phyloP scores from a whole-genome alignment of 768 basidiomycete species.

The Psilocybe sp. region DNA sequence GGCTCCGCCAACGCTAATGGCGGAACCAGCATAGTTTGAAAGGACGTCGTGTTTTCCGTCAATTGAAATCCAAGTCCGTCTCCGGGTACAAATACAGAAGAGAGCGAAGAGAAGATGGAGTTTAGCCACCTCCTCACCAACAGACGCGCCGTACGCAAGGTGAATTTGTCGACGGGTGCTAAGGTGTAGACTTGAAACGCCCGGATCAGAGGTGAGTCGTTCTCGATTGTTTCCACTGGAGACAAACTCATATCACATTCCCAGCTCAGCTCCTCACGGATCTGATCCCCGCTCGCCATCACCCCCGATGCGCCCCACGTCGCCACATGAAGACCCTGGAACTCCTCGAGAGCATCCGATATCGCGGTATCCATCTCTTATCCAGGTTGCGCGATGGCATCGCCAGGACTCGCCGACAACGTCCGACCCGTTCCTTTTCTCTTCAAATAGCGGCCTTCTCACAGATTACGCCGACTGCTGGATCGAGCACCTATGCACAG shows the following conservation, averaged over 20 bases:
- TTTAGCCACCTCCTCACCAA: conserved; percentile 56
- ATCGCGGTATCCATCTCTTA: too few species aligned
- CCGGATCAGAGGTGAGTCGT: conserved; percentile 60
- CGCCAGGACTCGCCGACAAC: too few species aligned
- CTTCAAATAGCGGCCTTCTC: too few species aligned
- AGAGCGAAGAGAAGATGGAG: neutral
- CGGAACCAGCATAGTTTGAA: conserved; percentile 53
- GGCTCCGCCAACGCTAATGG: conserved; percentile 36
- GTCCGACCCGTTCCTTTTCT: too few species aligned
- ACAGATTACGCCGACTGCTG: too few species aligned
- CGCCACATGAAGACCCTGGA: too few species aligned
- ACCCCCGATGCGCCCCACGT: conserved; percentile 55
- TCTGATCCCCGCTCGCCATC: conserved; percentile 60
- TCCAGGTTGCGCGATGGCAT: too few species aligned
- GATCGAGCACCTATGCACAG: too few species aligned
- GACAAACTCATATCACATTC: neutral
- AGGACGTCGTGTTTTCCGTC: conserved; percentile 42
- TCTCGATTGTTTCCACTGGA: neutral
- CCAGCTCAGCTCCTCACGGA: conserved; percentile 51
- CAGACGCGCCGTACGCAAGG: conserved; percentile 51
- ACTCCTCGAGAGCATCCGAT: too few species aligned
- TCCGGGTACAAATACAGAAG: too few species aligned
- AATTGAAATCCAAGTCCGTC: conserved; percentile 14
- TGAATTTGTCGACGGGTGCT: conserved; percentile 52
- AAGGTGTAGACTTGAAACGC: conserved; percentile 65